Base-by-base conservation (phyloP, 331 rosid species). In the Stylosanthes scabra region DNA sequence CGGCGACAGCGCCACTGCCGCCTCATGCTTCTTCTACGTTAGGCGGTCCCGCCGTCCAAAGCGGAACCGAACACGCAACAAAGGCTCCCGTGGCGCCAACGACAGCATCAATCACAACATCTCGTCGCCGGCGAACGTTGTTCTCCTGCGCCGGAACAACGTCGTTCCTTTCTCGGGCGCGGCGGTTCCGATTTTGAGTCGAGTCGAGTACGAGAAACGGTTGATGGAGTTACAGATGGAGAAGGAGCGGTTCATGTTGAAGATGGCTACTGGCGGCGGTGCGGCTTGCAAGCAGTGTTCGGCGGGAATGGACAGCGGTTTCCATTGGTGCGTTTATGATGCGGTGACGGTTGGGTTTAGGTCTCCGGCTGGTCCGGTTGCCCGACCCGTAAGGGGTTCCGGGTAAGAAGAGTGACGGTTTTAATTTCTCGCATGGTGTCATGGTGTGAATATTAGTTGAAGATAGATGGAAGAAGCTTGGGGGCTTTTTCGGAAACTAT, bases 21-120 rank as follows among this genome's bases (percentile, higher is more conserved):
- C 78, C 14, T 78, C 86, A n/a, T 73, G 70, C 25, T 86, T 82
- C 81, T 86, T 89, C 72, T 79, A 86, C 55, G 91, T 89, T 25
- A 88, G 85, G 83, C 86, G 87, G 51, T 77, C 88, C 14, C 75
- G 64, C 20, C 87, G 92, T 31, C 77, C 78, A 31, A 75, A 86
- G 81, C 71, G 77, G 77, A 78, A 78, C 2, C 84, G 44, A 73
- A 13, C 41, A 11, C 74, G 60, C 15, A 55, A 28, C 14, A 72
- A 41, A 34, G 64, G 2, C 4, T 5, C 27, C 2, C 9, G 39
- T 1, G 13, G 16, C 28, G 28, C 27, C 58, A 15, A 5, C 56
- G 12, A 50, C 7, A 50, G 7, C 58, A 14, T 70, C 46, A 65
- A 49, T 66, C 74, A 59, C 68, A 77, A 74, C 39, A 66, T 8